Evolutionary conservation across 2,329 filamentous ascomycete species (phyloP).

Genomic region (Alternaria infectoria): DNA sequence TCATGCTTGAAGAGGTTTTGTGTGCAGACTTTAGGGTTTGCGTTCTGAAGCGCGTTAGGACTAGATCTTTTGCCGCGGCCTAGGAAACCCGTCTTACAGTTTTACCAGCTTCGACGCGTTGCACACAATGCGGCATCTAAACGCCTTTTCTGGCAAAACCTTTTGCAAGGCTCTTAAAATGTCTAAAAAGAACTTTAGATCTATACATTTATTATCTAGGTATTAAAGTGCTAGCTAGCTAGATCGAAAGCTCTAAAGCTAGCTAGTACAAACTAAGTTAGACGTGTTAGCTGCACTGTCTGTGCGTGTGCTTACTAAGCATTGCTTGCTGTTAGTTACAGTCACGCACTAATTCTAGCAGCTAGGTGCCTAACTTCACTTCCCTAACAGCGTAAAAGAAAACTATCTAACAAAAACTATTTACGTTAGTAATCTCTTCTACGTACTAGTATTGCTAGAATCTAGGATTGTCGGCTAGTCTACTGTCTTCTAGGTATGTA

Average conservation of each 20-base stretch:
- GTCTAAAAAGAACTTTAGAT: background rate
- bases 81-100: background rate
- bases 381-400: background rate
- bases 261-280: background rate
- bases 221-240: background rate
- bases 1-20: background rate
- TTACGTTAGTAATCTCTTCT: background rate
- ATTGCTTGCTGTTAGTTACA: background rate
- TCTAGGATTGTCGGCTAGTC: background rate
- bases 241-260: background rate
- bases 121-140: background rate
- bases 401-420: background rate
- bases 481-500: background rate
- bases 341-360: background rate
- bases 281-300: fast-evolving
- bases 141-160: background rate
- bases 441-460: background rate
- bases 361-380: background rate
- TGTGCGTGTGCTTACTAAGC: background rate
- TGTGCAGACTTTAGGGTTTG: fast-evolving
- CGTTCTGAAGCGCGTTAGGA: background rate
- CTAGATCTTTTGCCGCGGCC: too few species aligned
- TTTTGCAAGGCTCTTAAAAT: background rate
- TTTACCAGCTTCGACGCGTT: background rate
- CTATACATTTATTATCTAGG: background rate